Base-by-base conservation (phyloP, 805 yeast genomes). In the Priceomyces melissophilus region DNA sequence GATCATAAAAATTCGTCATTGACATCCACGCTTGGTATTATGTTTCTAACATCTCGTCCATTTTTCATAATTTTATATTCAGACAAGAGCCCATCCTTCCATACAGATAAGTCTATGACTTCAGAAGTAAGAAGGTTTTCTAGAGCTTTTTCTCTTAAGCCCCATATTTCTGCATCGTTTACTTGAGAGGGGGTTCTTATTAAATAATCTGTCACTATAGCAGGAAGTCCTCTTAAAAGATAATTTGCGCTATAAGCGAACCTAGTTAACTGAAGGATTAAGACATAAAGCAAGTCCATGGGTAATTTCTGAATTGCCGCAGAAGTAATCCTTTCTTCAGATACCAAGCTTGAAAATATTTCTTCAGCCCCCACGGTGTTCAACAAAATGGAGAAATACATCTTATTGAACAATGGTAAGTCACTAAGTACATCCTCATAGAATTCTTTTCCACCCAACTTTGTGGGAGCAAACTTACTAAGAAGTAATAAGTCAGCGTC, bases 371-470 rank as follows among this genome's bases (percentile, higher is more conserved):
- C 48, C 4, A 60, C 42, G 16, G 58, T 29, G 39, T 63, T 65
- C 29, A 60, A 42, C 6, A 63, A 43, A 5, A 64, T 53, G 1
- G 55, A 41, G 29, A 61, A 60, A 43, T 57, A 61, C 37, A 44
- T 51, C 12, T 49, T 31, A 32, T 49, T 50, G 27, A 48, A 44
- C 4, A 54, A 30, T 9, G 57, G 39, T 5, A 46, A 15, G 20
- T 49, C 43, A 9, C 40, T 35, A 11, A 53, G 14, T 9, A 52
- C 40, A 29, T 46, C 50, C 3, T 26, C 40, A 37, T 37, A 39
- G 11, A 50, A 30, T 27, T 41, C 40, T 25, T 48, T 45, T 12
- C 49, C 42, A 17, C 41, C 47, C 13, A 37, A 41, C 9, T 45
- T 23, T 12, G 40, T 33, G 5, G 60, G 57, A 40, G 55, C 51